Evolutionary conservation across 441 rosid species (phyloP).

Genomic region (Manihot esculenta): DNA sequence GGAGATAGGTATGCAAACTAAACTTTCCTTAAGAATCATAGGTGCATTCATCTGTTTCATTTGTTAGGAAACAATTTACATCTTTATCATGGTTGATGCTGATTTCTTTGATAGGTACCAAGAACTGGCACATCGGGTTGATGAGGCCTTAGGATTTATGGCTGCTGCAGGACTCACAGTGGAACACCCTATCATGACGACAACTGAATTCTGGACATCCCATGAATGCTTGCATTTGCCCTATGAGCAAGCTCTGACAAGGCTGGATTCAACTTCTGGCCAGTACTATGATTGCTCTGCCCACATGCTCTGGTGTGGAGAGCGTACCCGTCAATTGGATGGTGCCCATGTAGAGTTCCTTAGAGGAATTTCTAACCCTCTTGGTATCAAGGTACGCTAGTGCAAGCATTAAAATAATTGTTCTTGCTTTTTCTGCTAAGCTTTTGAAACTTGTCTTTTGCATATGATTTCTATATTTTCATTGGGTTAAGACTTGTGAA

Average conservation of each 20-base stretch:
- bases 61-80: background rate
- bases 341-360: conserved; percentile 87
- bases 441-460: background rate
- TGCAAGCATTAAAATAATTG: background rate
- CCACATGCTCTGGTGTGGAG: conserved; percentile 91
- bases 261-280: conserved; percentile 86
- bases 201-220: conserved; percentile 90
- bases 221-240: conserved; percentile 89
- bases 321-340: conserved; percentile 79
- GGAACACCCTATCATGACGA: conserved; percentile 79
- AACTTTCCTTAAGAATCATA: background rate
- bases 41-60: background rate
- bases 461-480: background rate
- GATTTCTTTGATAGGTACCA: conserved; percentile 48
- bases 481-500: background rate
- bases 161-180: conserved; percentile 76
- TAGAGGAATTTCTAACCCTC: conserved; percentile 81
- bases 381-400: conserved; percentile 66
- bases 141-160: conserved; percentile 92
- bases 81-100: conserved; percentile 9
- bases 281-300: conserved; percentile 83
- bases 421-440: background rate
- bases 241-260: conserved; percentile 78
- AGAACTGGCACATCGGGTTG: conserved; percentile 70
- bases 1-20: conserved; percentile 63